Evolutionary conservation across 306 rosid genomes (phyloP).

Genomic region (Vigna angularis): DNA sequence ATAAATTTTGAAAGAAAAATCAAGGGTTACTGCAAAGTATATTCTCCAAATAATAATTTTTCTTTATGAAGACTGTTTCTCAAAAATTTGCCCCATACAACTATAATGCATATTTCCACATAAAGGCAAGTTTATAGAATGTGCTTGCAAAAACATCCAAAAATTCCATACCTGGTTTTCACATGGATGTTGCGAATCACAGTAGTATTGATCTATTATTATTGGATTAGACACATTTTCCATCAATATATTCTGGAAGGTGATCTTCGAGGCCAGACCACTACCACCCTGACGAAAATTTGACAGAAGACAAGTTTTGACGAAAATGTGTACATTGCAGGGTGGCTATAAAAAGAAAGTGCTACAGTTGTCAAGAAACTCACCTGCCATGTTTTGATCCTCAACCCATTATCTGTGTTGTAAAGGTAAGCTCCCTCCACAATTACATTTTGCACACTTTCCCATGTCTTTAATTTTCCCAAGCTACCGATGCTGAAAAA

Average conservation of each 20-base stretch:
- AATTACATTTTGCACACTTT: constrained; percentile 62
- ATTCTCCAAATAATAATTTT: background rate
- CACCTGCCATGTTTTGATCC: constrained; percentile 99
- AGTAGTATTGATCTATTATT: constrained; percentile 84
- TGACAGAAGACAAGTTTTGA: constrained; percentile 8
- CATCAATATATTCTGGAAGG: constrained; percentile 78
- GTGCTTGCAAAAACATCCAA: background rate
- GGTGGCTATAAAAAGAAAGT: background rate
- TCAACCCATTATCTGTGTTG: constrained; percentile 79
- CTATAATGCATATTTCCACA: background rate
- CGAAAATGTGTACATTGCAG: background rate
- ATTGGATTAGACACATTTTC: constrained; percentile 87
- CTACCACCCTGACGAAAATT: constrained; percentile 70
- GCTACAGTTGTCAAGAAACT: constrained; percentile 15
- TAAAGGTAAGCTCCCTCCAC: constrained; percentile 71
- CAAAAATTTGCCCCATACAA: background rate
- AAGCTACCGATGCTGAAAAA: constrained; percentile 91
- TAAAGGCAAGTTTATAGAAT: background rate
- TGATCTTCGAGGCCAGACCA: constrained; percentile 71
- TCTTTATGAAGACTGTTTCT: constrained; percentile 10
- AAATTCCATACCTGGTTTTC: constrained; percentile 68
- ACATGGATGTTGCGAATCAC: constrained; percentile 75
- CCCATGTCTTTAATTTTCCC: constrained; percentile 76
- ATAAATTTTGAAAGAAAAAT: background rate
- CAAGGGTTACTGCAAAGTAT: background rate